Evolutionary conservation across 23 red algal species (phyloP), one percentile per base, ranked within the genome.

Genomic region (Gracilariopsis chorda): DNA sequence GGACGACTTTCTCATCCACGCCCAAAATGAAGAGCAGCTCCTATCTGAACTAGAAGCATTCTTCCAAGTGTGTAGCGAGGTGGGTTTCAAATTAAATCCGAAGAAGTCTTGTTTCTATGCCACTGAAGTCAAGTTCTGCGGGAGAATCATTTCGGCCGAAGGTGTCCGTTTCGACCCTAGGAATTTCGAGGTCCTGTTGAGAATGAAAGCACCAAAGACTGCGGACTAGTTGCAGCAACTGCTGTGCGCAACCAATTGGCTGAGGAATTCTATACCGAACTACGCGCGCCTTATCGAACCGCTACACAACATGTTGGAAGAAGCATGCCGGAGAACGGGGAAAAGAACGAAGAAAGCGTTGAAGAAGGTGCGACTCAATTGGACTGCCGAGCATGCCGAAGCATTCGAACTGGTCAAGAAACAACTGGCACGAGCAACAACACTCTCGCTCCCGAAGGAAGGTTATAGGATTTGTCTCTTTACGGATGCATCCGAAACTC

Each of bases 321-420:
- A 42, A 12, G 75, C 49, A 21, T 80, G 28, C 75, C 27, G 25
- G 23, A 80, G 56, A 48, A 7, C 41, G 23, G 43, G 75, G n/a
- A 80, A 80, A 35, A 25, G 75, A 57, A 80, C 39, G 23, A 80
- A 80, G 75, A 4, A 7, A 48, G 75, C 43, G 56, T 23, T 80
- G 11, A 19, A 39, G 7, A 80, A 80, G 27, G 35, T 51, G 49
- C 24, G 7, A 23, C 30, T 80, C 46, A 23, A 20, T 29, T 80
- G 75, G 41, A 48, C 44, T n/a, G 37, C 41, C 46, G 41, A 80
- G 35, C 75, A 47, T 28, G 39, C 11, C 12, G 32, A 42, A 47
- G 25, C 71, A 46, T 77, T 77, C 43, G 9, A 27, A 23, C 33
- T 30, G 20, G n/a, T 52, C 23, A 53, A 24, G n/a, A 48, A 23